Evolutionary conservation across 2,329 filamentous ascomycete species (phyloP).

Genomic region (Colletotrichum tamarilloi): DNA sequence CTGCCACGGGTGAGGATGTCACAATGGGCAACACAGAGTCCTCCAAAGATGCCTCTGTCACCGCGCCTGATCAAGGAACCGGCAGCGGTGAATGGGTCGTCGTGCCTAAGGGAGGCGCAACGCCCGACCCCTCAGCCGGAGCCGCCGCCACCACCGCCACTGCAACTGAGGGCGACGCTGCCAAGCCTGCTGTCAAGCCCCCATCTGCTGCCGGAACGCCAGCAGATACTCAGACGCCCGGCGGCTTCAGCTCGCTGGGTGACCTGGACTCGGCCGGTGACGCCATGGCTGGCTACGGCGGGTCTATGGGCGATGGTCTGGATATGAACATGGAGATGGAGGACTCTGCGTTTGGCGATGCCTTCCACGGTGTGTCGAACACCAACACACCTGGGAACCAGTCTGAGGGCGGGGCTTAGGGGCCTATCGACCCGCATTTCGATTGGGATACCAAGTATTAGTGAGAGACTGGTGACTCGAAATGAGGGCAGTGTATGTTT

Average conservation of each 20-base stretch:
- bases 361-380: slow-evolving; percentile 74
- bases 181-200: slow-evolving; percentile 27
- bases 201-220: slow-evolving; percentile 58
- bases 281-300: slow-evolving; percentile 71
- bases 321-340: slow-evolving; percentile 76
- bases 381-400: slow-evolving; percentile 48
- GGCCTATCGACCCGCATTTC: neutral
- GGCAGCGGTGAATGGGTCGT: slow-evolving; percentile 79
- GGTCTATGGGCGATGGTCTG: slow-evolving; percentile 65
- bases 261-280: slow-evolving; percentile 79
- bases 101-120: slow-evolving; percentile 71
- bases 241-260: slow-evolving; percentile 68
- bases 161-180: slow-evolving; percentile 16
- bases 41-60: slow-evolving; percentile 48
- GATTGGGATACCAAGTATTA: neutral
- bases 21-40: slow-evolving; percentile 65
- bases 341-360: slow-evolving; percentile 85
- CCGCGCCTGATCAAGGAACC: slow-evolving; percentile 61
- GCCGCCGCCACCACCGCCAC: slow-evolving; percentile 30
- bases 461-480: neutral
- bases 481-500: neutral
- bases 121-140: slow-evolving; percentile 47
- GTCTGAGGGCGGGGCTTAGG: slow-evolving; percentile 35
- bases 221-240: slow-evolving; percentile 48
- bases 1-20: slow-evolving; percentile 46